Base-by-base conservation (phyloP, 2,329 filamentous ascomycete genomes). In the Trichocomaceae sp. region DNA sequence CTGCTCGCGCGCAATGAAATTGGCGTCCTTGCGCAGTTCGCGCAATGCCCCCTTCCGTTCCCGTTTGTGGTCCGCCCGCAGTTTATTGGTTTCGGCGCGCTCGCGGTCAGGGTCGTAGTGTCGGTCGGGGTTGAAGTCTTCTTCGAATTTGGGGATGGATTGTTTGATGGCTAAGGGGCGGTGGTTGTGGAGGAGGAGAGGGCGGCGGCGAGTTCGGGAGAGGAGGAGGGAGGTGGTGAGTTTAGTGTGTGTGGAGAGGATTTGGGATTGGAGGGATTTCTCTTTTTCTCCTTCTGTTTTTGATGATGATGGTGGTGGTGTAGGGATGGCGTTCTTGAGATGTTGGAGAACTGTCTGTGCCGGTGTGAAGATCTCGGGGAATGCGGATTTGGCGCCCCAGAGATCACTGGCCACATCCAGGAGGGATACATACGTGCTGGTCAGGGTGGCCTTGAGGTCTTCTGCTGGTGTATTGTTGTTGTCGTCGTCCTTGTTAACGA, bases 101-200 rank as follows among this genome's bases (percentile, higher is more conserved):
- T 96, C 90, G 62, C 85, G 86, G 73, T 99, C 88, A 0, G 90
- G 90, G 68, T 99, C 95, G 81, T 99, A 97, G 80, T 97, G 93
- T 75, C 90, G 92, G 76, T 88, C 84, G 2, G 93, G 93, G 71
- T 95, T 93, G 81, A 90, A 99, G 56, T 83, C 81, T 69, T 96
- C 92, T 75, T 97, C 93, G 75, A 97, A 99, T 72, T 95, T 96
- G 72, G 93, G 93, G 47, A 96, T 84, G 56, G 83, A 85, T 7
- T 84, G 85, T 71, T 92, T 91, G 77, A 97, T 95, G 20, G 93
- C 86, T 2, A 95, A 80, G 0, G 91, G 90, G 0, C 82, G 81
- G 77, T 99, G 93, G 72, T 93, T 82, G 75, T 99, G 93, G 2
- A 99, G 83, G 64, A 90, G 82, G 29, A 97, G 83, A 1, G 90